Base-by-base conservation (phyloP, 805 yeast genomes). In the Kodamaea kaohsiungensis region DNA sequence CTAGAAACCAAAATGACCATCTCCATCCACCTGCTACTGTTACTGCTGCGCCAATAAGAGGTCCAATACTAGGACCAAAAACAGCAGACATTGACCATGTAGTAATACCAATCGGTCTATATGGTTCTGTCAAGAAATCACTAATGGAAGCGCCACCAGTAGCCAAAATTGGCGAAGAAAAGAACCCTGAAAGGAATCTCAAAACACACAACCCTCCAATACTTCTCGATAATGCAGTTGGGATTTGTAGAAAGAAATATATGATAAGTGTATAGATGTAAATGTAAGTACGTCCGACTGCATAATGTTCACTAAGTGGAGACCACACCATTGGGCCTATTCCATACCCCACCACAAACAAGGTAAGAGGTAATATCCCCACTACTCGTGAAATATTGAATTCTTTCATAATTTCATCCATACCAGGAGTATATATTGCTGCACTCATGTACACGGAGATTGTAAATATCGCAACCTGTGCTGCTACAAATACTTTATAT, bases 301-400 rank as follows among this genome's bases (percentile, higher is more conserved):
- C 62, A 2, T 84, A 79, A 47, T 80, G 73, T 63, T 85, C 89
- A 10, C 85, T 78, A 56, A 85, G 58, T 3, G 89, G 88, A 0
- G 86, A 79, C 51, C 83, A 79, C 2, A 82, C 57, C 71, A 84
- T 70, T 1, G 87, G 87, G 1, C 87, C 87, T 15, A 83, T 49
- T 50, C 85, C 88, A 61, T 85, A 84, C 7, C 88, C 89, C 19
- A 83, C 59, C 7, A 84, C 84, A 57, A 79, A 85, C 39, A 83
- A 57, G 0, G 86, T 69, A 60, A 85, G 70, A 2, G 85, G 84
- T 37, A 85, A 68, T 0, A 78, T 69, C 0, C 84, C 83, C 3
- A 73, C 72, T 5, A 75, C 77, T 33, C 66, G 67, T 13, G 78
- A 69, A 3, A 80, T 75, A n/a, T 67, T 57, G 59, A 82, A 81